Evolutionary conservation across 2,329 filamentous ascomycete species (phyloP).

Genomic region (Stagonosporopsis chrysanthemi): DNA sequence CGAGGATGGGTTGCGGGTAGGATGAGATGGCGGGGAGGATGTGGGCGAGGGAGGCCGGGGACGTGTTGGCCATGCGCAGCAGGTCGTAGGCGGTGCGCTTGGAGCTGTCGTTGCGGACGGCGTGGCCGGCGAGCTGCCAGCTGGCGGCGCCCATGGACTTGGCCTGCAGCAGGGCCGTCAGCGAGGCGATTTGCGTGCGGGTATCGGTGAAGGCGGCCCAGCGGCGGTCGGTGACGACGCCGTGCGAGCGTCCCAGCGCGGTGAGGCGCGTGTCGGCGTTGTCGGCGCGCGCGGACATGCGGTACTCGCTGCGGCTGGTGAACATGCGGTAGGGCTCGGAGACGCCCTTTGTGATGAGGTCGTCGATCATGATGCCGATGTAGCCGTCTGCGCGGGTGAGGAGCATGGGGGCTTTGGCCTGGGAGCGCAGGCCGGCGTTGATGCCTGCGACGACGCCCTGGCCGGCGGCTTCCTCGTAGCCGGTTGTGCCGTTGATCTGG

Average conservation of each 20-base stretch:
- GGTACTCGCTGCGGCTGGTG: conserved; percentile 92
- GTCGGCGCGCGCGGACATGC: conserved; percentile 89
- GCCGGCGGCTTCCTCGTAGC: conserved; percentile 95
- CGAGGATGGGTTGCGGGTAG: conserved; percentile 67
- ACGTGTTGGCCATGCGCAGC: conserved; percentile 67
- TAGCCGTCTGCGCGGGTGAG: conserved; percentile 88
- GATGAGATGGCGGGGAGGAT: conserved; percentile 64
- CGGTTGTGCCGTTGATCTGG: conserved; percentile 97
- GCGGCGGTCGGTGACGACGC: conserved; percentile 78
- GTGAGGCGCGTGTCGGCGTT: conserved; percentile 93
- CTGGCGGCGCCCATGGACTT: conserved; percentile 66
- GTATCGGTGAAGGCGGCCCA: conserved; percentile 76
- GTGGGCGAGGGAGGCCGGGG: conserved; percentile 64
- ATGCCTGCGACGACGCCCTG: conserved; percentile 93
- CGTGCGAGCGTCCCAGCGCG: conserved; percentile 74
- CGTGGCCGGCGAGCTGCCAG: conserved; percentile 76
- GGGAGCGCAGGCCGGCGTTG: conserved; percentile 85
- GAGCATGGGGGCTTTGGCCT: conserved; percentile 68
- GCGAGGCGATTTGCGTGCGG: conserved; percentile 69
- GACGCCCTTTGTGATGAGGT: conserved; percentile 94
- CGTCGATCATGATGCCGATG: conserved; percentile 98
- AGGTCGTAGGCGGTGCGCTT: conserved; percentile 80
- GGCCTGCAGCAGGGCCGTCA: conserved; percentile 67
- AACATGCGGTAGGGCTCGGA: conserved; percentile 99
- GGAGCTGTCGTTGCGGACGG: conserved; percentile 69